A percentile compares a stretch with the other conserved stretches of the same genome.
Evolutionary conservation across 169 alveolate genomes (phyloP).

Genomic region (Cryptosporidium andersoni): DNA sequence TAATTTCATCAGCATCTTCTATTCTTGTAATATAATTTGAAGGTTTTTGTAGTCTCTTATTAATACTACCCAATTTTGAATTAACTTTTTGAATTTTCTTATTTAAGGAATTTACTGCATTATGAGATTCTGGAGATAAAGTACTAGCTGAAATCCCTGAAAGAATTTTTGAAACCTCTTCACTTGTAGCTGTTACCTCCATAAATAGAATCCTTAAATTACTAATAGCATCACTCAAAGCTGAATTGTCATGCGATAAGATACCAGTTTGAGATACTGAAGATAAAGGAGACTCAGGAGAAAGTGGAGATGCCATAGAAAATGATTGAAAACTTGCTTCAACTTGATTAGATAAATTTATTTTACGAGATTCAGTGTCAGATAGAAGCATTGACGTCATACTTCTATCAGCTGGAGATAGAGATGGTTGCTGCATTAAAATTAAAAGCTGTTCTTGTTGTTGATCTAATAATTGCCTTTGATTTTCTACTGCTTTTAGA

Average conservation of each 20-base stretch:
- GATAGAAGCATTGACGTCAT: conserved; percentile 11
- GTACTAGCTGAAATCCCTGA: neutral
- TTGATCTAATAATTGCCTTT: conserved; percentile 3
- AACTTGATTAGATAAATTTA: neutral
- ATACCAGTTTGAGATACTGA: conserved; percentile 16
- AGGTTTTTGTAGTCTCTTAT: conserved; percentile 54
- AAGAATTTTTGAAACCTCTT: conserved; percentile 5
- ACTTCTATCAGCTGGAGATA: conserved; percentile 47
- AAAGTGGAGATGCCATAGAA: conserved; percentile 1
- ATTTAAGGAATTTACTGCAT: conserved; percentile 26
- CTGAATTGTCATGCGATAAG: conserved; percentile 16
- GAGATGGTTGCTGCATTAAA: conserved; percentile 41
- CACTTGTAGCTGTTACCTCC: conserved; percentile 30
- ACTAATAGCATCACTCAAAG: conserved; percentile 10
- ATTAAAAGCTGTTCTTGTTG: conserved; percentile 36
- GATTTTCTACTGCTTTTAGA: conserved; percentile 6
- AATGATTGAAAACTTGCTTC: conserved; percentile 10
- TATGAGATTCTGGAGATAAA: conserved; percentile 22
- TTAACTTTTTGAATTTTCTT: conserved; percentile 18
- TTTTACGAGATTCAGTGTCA: conserved; percentile 44
- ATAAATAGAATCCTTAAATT: conserved; percentile 13
- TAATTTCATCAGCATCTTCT: conserved; percentile 31
- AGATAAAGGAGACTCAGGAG: conserved; percentile 12
- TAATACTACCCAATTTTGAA: conserved; percentile 9
- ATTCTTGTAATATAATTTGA: conserved; percentile 20